phyloP scores from a whole-genome alignment of 78 protist genomes.

The Salpingoeca rosetta region DNA sequence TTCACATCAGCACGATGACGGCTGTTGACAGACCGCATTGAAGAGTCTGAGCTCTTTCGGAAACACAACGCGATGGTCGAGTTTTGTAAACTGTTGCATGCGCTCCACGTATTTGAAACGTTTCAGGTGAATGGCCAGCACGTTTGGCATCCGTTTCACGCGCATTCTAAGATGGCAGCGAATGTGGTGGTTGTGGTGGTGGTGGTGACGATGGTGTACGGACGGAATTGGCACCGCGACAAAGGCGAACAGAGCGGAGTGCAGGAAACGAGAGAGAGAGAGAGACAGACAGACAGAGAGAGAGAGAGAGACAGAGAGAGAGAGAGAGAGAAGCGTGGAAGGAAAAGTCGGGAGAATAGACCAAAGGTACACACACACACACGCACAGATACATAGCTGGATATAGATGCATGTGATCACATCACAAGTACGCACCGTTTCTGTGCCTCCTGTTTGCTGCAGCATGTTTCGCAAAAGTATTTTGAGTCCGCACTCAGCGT shows the following conservation, averaged over 20 bases:
- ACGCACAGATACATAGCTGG: no score
- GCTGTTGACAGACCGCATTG: no score
- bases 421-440: conserved; percentile 11
- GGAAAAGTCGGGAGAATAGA: no score
- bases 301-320: no score
- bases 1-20: no score
- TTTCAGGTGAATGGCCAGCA: conserved; percentile 79
- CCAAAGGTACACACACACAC: no score
- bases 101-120: conserved; percentile 79
- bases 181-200: no score
- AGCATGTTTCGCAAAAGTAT: conserved; percentile 80
- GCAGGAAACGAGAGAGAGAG: no score
- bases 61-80: conserved; percentile 71
- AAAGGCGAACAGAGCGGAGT: background rate
- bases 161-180: no score
- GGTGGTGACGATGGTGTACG: conserved; percentile 20
- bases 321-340: no score
- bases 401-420: no score
- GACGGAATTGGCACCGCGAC: no score
- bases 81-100: conserved; percentile 47
- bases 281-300: background rate
- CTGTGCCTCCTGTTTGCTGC: conserved; percentile 75
- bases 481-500: conserved; percentile 52
- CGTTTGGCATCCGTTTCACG: conserved; percentile 61
- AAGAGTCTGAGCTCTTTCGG: conserved; percentile 64